Base-by-base conservation (phyloP, 2,329 filamentous ascomycete genomes). In the Cylindrodendrum hubeiense region DNA sequence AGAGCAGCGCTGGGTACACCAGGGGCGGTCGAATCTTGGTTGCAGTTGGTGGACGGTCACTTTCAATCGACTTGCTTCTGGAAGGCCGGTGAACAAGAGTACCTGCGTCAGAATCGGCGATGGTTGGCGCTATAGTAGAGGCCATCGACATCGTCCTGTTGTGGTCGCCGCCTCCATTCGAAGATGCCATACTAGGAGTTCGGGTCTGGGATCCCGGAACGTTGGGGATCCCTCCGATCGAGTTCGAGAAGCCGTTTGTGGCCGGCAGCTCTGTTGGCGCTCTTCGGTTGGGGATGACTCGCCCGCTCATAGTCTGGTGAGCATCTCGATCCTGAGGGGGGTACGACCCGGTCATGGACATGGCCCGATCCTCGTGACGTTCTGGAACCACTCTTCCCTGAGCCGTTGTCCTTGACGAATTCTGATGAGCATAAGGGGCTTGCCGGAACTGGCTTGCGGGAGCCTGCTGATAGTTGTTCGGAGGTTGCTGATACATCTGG, bases 311-410 rank as follows among this genome's bases (percentile, higher is more conserved):
- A 6, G 95, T 98, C 80, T 98, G 95, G 78, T 96, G 92, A 47
- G 94, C 85, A 74, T 93, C 92, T 66, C 88, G 87, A 72, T 97
- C 93, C 58, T 91, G 86, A 3, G 91, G 86, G 71, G 94, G 78
- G 65, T 83, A 85, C 21, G 79, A 93, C 10, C 93, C 93, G 5
- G 92, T 96, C 91, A 99, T 91, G 49, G 95, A 97, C 96, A 98
- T 98, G 68, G 96, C 91, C 63, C 96, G 89, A 79, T 98, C 95
- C 74, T 97, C 93, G 67, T 95, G 92, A 58, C 95, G 90, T 77
- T 98, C 95, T 1, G 96, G 96, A 9, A 99, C 94, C 37, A 96
- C 86, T 66, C 96, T 89, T 33, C 96, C 96, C 78, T 98, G 95
- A 9, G 95, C 93, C 3, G 96, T 99, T 52, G 94, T 97, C 67